Percentiles rank a stretch among this genome's conserved stretches.
Evolutionary conservation across 768 basidiomycete genomes (phyloP).

Genomic region (Boletellus ananas): DNA sequence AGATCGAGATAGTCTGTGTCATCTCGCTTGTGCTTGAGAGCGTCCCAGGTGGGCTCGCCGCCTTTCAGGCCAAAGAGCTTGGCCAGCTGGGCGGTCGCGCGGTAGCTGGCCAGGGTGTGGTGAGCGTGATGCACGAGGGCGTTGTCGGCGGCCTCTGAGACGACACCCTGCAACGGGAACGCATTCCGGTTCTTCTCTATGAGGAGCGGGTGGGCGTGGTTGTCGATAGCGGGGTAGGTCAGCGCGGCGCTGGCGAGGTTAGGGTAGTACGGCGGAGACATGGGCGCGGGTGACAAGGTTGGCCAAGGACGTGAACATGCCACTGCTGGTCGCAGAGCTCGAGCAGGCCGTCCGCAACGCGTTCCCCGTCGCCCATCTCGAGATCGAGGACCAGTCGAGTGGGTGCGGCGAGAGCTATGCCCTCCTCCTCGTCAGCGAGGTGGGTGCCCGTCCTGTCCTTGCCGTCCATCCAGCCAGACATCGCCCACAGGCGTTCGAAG

Average conservation of each 20-base stretch:
- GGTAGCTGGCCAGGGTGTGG: conserved; percentile 55
- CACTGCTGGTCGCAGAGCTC: conserved; percentile 51
- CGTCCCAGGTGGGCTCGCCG: conserved; percentile 50
- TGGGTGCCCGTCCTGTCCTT: conserved; percentile 27
- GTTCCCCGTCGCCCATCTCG: conserved; percentile 61
- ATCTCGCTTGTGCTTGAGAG: conserved; percentile 46
- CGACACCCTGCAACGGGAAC: conserved; percentile 58
- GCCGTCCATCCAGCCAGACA: not conserved
- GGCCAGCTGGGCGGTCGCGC: conserved; percentile 54
- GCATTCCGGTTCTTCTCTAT: conserved; percentile 38
- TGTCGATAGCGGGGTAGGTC: conserved; percentile 62
- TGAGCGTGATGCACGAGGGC: conserved; percentile 49
- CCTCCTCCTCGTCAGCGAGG: conserved; percentile 74
- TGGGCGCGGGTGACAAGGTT: not conserved
- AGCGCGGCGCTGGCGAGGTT: conserved; percentile 19
- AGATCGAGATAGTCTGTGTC: conserved; percentile 50
- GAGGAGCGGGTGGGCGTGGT: conserved; percentile 75
- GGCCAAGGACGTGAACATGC: conserved; percentile 36
- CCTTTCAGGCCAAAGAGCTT: conserved; percentile 43
- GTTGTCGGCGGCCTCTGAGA: conserved; percentile 59
- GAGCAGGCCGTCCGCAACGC: conserved; percentile 61
- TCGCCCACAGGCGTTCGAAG: conserved; percentile 60
- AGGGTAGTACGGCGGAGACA: conserved; percentile 14
- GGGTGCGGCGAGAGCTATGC: conserved; percentile 81
- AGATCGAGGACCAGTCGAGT: conserved; percentile 73